Conservation (phyloP, 176 grass and related monocot genomes). For the Bolboschoenus planiculmis region DNA sequence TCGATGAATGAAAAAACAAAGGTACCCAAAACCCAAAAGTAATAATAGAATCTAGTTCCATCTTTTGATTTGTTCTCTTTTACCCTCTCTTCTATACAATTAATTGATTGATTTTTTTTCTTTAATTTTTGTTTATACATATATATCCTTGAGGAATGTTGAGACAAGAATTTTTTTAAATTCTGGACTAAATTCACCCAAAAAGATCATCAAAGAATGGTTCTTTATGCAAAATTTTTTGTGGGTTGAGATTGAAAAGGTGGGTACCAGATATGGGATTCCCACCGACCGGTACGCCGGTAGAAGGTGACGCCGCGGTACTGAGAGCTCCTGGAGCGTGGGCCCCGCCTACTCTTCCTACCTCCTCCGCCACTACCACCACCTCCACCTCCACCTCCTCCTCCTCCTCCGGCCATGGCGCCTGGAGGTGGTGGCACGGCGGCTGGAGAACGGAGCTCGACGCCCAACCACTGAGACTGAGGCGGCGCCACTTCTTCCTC, state of each 20-base stretch:
- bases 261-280: conserved; percentile 94
- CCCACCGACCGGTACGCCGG: conserved; percentile 89
- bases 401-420: not conserved
- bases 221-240: not conserved
- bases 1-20: not conserved
- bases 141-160: not conserved
- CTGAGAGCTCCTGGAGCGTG: conserved; percentile 91
- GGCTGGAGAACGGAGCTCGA: conserved; percentile 39
- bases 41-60: conserved; percentile 20
- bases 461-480: conserved; percentile 26
- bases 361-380: not conserved
- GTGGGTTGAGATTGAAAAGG: not conserved
- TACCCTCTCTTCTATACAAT: not conserved
- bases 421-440: not conserved
- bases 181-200: not conserved
- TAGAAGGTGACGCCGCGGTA: conserved; percentile 99
- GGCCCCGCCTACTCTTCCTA: conserved; percentile 89
- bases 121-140: too few relatives aligned
- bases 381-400: not conserved
- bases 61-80: not conserved
- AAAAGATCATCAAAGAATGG: not conserved
- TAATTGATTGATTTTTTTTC: too few relatives aligned
- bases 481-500: conserved; percentile 20
- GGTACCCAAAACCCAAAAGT: not conserved
- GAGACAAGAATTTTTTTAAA: not conserved